Evolutionary conservation across 2,329 filamentous ascomycete genomes (phyloP).

Genomic region (Plectosphaerella plurivora): DNA sequence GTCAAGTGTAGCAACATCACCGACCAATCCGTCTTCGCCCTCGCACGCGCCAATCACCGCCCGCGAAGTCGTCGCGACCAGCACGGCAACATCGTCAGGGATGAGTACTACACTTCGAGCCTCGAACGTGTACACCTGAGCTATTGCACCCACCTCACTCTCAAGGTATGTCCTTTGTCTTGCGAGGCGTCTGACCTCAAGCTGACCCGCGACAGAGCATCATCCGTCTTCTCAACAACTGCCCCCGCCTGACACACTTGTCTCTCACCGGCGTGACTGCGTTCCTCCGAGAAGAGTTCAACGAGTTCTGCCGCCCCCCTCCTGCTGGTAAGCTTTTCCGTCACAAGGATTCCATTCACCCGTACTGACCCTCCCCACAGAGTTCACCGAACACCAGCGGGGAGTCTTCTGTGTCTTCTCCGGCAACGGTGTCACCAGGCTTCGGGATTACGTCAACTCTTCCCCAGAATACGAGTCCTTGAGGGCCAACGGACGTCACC

Average conservation of each 20-base stretch:
- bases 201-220: slow-evolving; percentile 62
- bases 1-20: slow-evolving; percentile 93
- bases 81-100: slow-evolving; percentile 40
- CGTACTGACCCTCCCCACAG: slow-evolving; percentile 36
- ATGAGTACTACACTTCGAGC: slow-evolving; percentile 57
- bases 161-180: slow-evolving; percentile 56
- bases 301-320: slow-evolving; percentile 79
- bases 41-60: slow-evolving; percentile 66
- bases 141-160: slow-evolving; percentile 82
- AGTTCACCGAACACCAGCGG: slow-evolving; percentile 93
- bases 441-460: slow-evolving; percentile 74
- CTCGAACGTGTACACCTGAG: slow-evolving; percentile 93
- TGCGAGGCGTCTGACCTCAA: neutral
- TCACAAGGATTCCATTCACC: neutral
- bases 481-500: slow-evolving; percentile 20
- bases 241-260: slow-evolving; percentile 86
- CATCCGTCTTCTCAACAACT: slow-evolving; percentile 81
- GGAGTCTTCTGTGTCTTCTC: slow-evolving; percentile 98
- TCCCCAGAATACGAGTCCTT: slow-evolving; percentile 41
- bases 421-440: slow-evolving; percentile 71
- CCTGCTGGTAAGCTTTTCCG: slow-evolving; percentile 54
- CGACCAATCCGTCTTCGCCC: slow-evolving; percentile 78
- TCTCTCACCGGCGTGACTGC: slow-evolving; percentile 91
- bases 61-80: slow-evolving; percentile 43
- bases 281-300: slow-evolving; percentile 81